phyloP scores from a whole-genome alignment of 352 stramenopile species.

The Pythium chondricola region DNA sequence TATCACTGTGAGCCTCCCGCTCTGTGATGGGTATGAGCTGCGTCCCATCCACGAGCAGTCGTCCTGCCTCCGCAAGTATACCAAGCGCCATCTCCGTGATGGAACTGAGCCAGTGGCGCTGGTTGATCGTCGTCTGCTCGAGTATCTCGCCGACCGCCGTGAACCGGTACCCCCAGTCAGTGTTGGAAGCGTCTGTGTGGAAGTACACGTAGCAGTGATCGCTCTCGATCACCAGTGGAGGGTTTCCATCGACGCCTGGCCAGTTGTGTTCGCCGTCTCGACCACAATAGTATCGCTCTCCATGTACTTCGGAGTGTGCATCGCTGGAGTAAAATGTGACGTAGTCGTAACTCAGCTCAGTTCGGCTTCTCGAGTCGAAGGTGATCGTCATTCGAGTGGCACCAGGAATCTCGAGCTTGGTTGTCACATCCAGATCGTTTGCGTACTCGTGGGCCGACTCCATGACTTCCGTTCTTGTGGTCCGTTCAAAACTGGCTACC shows the following conservation, averaged over 20 bases:
- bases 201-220: conserved; percentile 82
- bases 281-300: conserved; percentile 66
- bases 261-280: conserved; percentile 74
- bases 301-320: conserved; percentile 48
- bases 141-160: conserved; percentile 59
- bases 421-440: conserved; percentile 70
- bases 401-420: conserved; percentile 65
- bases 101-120: conserved; percentile 60
- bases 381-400: conserved; percentile 67
- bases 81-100: conserved; percentile 38
- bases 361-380: conserved; percentile 75
- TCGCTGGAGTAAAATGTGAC: conserved; percentile 82
- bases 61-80: conserved; percentile 43
- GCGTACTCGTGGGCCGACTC: conserved; percentile 81
- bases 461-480: conserved; percentile 44
- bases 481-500: conserved; percentile 41
- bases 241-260: conserved; percentile 57
- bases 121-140: conserved; percentile 43
- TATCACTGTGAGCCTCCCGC: conserved; percentile 41
- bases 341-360: conserved; percentile 87
- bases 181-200: conserved; percentile 80
- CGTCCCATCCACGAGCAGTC: conserved; percentile 42
- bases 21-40: conserved; percentile 42
- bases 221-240: conserved; percentile 68
- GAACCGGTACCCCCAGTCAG: conserved; percentile 79